These are phyloP conservation scores for Quercus cerris DNA, from an alignment of 306 rosid species.

Conservation along the genomic window DNA sequence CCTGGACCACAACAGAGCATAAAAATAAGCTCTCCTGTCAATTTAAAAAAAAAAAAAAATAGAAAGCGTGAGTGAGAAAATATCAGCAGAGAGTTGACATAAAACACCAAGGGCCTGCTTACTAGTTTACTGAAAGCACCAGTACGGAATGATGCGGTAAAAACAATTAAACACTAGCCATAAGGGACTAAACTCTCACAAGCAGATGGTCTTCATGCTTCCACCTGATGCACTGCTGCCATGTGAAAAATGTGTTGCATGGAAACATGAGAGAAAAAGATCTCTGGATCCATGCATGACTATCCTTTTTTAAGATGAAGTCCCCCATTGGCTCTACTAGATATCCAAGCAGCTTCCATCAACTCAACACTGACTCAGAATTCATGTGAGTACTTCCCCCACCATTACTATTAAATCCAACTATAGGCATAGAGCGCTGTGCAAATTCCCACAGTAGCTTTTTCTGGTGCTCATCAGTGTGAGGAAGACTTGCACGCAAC, in stretches of 20 bases:
- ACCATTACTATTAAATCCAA: constrained; percentile 45
- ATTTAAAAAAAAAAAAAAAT: constrained; percentile 28
- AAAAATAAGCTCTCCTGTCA: constrained; percentile 59
- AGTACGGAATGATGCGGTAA: constrained; percentile 22
- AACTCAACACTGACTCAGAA: constrained; percentile 61
- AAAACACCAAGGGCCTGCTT: constrained; percentile 48
- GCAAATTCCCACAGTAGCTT: constrained; percentile 70
- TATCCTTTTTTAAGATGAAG: constrained; percentile 12
- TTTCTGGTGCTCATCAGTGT: constrained; percentile 78
- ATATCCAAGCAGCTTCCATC: constrained; percentile 19
- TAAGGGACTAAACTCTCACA: constrained; percentile 29
- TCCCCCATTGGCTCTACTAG: constrained; percentile 8
- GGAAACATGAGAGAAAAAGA: constrained; percentile 12
- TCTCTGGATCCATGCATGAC: constrained; percentile 15
- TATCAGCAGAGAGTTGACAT: constrained; percentile 40
- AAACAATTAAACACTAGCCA: constrained; percentile 26
- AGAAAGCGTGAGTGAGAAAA: constrained; percentile 31
- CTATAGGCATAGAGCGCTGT: constrained; percentile 76
- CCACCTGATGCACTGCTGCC: constrained; percentile 28
- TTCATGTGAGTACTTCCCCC: constrained; percentile 53
- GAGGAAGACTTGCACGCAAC: constrained; percentile 90
- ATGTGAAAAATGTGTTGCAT: background rate
- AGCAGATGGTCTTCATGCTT: constrained; percentile 33
- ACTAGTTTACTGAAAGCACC: constrained; percentile 35
- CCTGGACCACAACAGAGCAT: constrained; percentile 54